Conservation (phyloP, 768 basidiomycete species). For the Tricholoma terreum region DNA sequence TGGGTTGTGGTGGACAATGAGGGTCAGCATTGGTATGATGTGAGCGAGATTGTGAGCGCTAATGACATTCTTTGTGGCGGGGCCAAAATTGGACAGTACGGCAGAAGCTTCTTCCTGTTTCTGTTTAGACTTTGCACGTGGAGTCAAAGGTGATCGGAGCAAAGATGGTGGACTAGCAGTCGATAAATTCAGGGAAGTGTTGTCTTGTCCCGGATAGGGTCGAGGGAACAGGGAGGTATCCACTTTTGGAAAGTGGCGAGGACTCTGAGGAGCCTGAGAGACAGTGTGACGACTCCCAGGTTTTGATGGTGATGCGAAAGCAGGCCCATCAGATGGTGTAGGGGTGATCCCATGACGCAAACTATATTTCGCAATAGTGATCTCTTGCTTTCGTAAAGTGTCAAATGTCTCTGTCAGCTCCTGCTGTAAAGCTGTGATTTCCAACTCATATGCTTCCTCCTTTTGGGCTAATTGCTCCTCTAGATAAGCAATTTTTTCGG, state of each 20-base stretch:
- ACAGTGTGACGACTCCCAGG: too few relatives aligned
- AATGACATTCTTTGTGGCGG: background rate
- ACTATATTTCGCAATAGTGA: too few relatives aligned
- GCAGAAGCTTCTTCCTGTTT: background rate
- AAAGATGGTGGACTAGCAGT: background rate
- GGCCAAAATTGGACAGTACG: background rate
- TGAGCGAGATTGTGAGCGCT: background rate
- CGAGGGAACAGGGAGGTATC: too few relatives aligned
- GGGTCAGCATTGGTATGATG: background rate
- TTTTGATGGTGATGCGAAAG: too few relatives aligned
- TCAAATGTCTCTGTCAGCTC: background rate
- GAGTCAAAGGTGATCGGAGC: background rate
- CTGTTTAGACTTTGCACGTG: background rate
- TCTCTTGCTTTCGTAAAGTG: too few relatives aligned
- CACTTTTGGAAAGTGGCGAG: too few relatives aligned
- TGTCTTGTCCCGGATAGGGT: too few relatives aligned
- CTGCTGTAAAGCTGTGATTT: background rate
- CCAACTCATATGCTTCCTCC: background rate
- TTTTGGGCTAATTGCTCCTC: too few relatives aligned
- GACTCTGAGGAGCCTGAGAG: too few relatives aligned
- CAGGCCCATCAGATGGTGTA: too few relatives aligned
- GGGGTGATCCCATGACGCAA: too few relatives aligned
- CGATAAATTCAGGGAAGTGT: background rate
- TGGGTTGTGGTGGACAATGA: background rate
- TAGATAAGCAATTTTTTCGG: too few relatives aligned